phyloP scores from a whole-genome alignment of 305 asterid species.

The Fraxinus nigra region DNA sequence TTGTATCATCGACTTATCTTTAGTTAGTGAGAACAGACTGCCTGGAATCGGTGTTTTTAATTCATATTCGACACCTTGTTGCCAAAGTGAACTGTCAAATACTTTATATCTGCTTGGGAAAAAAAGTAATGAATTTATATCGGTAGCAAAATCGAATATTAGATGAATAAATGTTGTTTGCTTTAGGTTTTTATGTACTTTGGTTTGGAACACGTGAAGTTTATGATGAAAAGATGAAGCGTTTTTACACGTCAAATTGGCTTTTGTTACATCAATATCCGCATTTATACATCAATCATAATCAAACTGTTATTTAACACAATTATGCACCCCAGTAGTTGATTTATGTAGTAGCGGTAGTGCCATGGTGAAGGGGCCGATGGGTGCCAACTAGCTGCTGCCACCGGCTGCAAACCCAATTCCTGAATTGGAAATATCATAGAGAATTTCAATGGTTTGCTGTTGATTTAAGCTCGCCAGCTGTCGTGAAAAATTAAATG shows the following conservation, averaged over 20 bases:
- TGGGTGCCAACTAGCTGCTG: not conserved
- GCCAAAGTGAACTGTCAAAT: constrained; percentile 18
- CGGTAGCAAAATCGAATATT: not conserved
- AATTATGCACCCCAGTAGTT: not conserved
- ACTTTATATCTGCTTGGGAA: not conserved
- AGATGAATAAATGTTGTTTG: constrained; percentile 2
- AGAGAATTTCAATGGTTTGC: constrained; percentile 4
- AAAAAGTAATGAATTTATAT: not conserved
- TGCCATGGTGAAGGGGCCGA: not conserved
- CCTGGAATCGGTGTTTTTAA: constrained; percentile 21
- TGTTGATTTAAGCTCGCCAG: not conserved
- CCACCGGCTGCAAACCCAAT: constrained; percentile 5
- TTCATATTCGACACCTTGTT: constrained; percentile 13
- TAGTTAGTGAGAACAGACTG: constrained; percentile 27
- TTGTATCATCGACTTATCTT: constrained; percentile 22
- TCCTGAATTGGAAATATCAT: not conserved
- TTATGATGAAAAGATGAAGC: not conserved
- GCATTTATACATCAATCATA: not conserved
- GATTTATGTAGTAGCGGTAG: not conserved
- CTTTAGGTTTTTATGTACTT: not conserved
- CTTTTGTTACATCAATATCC: not conserved
- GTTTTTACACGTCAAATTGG: not conserved
- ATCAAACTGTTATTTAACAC: not conserved
- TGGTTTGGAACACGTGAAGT: not conserved
- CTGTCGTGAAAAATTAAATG: not conserved